A percentile compares a stretch with the other conserved stretches of the same genome.
Conservation (phyloP, 1,284 basidiomycete genomes). For the Pseudozyma flocculosa region DNA sequence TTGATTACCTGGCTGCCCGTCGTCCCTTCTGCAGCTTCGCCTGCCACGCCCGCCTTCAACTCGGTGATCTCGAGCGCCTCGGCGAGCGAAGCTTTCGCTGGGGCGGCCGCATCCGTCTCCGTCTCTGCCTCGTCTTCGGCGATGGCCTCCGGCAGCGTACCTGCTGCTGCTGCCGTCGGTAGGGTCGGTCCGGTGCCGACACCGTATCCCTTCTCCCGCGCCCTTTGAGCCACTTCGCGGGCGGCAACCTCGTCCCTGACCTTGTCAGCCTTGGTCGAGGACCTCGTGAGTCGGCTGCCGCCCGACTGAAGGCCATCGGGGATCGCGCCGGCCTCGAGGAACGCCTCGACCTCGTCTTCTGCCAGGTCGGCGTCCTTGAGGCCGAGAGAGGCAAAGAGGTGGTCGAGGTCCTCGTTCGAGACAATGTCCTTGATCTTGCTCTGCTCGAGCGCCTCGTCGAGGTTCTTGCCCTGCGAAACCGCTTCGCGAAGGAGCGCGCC, state of each 20-base stretch:
- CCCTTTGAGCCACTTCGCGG: conserved; percentile 27
- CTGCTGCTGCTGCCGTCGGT: background rate
- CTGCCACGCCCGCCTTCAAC: too few species aligned
- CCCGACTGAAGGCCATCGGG: conserved; percentile 32
- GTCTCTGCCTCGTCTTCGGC: background rate
- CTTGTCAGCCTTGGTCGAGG: conserved; percentile 33
- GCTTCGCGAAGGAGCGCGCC: conserved; percentile 32
- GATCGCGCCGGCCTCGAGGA: conserved; percentile 43
- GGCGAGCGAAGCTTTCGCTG: too few species aligned
- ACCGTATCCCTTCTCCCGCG: conserved; percentile 27
- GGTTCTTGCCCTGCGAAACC: conserved; percentile 32
- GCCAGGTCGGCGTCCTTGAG: conserved; percentile 44
- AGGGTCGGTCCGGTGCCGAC: conserved; percentile 1
- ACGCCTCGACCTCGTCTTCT: conserved; percentile 49
- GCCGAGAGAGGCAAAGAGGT: conserved; percentile 49
- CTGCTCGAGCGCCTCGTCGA: conserved; percentile 35
- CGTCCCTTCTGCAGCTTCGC: too few species aligned
- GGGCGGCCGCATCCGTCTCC: background rate
- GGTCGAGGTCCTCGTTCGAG: conserved; percentile 40
- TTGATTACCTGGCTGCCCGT: too few species aligned
- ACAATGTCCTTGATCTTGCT: conserved; percentile 33
- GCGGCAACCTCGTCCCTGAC: conserved; percentile 40
- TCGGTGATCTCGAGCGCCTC: too few species aligned
- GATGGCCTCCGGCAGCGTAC: conserved; percentile 2
- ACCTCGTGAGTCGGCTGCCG: conserved; percentile 28